A percentile compares a stretch with the other conserved stretches of the same genome.
Evolutionary conservation across 257 asterid genomes (phyloP).

Genomic region (Penstemon davidsonii): DNA sequence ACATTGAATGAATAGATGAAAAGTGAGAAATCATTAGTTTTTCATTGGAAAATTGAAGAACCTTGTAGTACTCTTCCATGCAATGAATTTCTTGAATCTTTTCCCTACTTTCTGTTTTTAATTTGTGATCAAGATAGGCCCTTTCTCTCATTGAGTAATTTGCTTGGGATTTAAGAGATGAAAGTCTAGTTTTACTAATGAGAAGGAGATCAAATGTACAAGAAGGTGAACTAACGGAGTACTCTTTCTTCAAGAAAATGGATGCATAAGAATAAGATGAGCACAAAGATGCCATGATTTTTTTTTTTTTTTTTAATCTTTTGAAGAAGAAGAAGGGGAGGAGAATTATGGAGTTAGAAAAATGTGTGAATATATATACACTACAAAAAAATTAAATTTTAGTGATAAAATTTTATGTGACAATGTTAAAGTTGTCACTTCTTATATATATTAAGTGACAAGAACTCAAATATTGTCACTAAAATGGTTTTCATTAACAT

Average conservation of each 20-base stretch:
- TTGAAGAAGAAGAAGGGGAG: no score
- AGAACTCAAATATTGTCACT: no score
- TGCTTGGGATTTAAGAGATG: slow-evolving; percentile 8
- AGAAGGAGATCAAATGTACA: background rate
- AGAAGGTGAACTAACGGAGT: slow-evolving; percentile 2
- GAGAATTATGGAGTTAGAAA: no score
- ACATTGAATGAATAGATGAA: slow-evolving; percentile 20
- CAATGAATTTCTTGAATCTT: slow-evolving; percentile 11
- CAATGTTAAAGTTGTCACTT: no score
- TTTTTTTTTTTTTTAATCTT: no score
- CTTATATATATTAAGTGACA: no score
- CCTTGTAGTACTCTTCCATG: slow-evolving; percentile 7
- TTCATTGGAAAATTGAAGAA: background rate
- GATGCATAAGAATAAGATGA: slow-evolving; percentile 6
- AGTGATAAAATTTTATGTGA: no score
- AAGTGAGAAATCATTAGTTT: slow-evolving; percentile 27
- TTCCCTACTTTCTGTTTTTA: background rate
- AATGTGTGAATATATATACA: no score
- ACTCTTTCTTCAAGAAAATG: background rate
- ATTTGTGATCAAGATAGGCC: background rate
- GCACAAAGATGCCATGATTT: background rate
- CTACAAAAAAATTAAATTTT: no score
- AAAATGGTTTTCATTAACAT: no score
- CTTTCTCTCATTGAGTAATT: background rate
- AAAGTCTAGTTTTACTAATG: background rate